Conservation (phyloP, 2,329 filamentous ascomycete species). For the Nemania sp. region DNA sequence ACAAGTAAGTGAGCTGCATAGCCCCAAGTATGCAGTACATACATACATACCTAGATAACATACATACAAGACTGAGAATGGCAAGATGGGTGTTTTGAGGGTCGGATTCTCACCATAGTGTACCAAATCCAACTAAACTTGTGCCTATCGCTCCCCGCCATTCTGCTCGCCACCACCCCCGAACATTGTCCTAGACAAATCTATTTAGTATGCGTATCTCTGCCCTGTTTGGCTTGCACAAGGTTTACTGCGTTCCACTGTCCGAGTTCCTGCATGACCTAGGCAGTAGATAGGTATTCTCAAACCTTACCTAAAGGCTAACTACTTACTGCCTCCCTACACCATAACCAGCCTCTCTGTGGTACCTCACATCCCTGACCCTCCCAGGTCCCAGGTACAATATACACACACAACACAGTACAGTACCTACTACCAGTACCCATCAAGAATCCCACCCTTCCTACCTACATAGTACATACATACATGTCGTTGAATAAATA, state of each 20-base stretch:
- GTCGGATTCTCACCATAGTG: too few relatives aligned
- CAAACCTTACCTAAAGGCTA: not conserved
- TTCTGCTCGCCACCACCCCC: too few relatives aligned
- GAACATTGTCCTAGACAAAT: not conserved
- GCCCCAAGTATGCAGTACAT: not conserved
- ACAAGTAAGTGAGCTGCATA: too few relatives aligned
- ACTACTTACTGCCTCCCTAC: too few relatives aligned
- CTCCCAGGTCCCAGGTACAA: not conserved
- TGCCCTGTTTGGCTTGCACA: not conserved
- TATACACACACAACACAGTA: too few relatives aligned
- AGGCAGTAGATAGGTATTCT: not conserved
- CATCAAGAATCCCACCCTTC: slow-evolving; percentile 23
- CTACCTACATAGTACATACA: too few relatives aligned
- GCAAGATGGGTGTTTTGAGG: too few relatives aligned
- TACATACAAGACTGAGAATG: too few relatives aligned
- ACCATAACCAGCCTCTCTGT: not conserved
- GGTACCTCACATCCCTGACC: not conserved
- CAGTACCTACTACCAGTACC: slow-evolving; percentile 22
- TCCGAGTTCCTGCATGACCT: not conserved
- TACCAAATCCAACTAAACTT: too few relatives aligned
- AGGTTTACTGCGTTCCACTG: slow-evolving; percentile 11
- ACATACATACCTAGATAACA: too few relatives aligned
- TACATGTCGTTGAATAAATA: slow-evolving; percentile 30
- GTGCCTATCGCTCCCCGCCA: too few relatives aligned
- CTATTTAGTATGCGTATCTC: not conserved